Conservation (phyloP, 352 stramenopile species). For the Phytophthora foliorum region DNA sequence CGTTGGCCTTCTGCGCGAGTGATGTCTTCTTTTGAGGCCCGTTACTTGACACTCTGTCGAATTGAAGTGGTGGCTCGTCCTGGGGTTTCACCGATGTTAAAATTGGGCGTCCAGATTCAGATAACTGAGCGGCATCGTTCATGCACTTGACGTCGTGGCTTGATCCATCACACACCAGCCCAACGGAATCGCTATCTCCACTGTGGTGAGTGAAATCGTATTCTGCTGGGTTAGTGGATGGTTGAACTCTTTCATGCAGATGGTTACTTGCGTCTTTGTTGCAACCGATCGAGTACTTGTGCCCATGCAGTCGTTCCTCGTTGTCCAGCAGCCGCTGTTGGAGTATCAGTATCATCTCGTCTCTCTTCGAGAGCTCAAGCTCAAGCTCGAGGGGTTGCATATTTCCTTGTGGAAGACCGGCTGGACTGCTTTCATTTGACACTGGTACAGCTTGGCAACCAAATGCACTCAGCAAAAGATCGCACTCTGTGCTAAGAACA, state of each 20-base stretch:
- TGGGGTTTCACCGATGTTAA: slow-evolving; percentile 27
- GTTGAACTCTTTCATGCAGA: slow-evolving; percentile 3
- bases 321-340: slow-evolving; percentile 24
- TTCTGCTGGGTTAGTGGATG: background rate
- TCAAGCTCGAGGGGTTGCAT: slow-evolving; percentile 24
- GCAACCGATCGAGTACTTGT: background rate
- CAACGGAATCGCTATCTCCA: background rate
- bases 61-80: slow-evolving; percentile 4
- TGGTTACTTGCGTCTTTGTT: background rate
- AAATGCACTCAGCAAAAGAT: slow-evolving; percentile 10
- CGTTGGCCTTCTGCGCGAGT: background rate
- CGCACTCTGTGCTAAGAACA: background rate
- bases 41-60: slow-evolving; percentile 15
- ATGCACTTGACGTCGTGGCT: background rate
- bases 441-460: slow-evolving; percentile 1
- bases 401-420: background rate
- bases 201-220: background rate
- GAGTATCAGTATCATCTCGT: slow-evolving; percentile 39
- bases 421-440: background rate
- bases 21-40: slow-evolving; percentile 10
- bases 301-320: slow-evolving; percentile 10
- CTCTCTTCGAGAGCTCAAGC: slow-evolving; percentile 29
- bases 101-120: slow-evolving; percentile 13
- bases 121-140: background rate
- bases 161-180: background rate